These are phyloP conservation scores for Groenewaldozyma salmanticensis DNA, from an alignment of 805 yeast species.

Conservation along the genomic window DNA sequence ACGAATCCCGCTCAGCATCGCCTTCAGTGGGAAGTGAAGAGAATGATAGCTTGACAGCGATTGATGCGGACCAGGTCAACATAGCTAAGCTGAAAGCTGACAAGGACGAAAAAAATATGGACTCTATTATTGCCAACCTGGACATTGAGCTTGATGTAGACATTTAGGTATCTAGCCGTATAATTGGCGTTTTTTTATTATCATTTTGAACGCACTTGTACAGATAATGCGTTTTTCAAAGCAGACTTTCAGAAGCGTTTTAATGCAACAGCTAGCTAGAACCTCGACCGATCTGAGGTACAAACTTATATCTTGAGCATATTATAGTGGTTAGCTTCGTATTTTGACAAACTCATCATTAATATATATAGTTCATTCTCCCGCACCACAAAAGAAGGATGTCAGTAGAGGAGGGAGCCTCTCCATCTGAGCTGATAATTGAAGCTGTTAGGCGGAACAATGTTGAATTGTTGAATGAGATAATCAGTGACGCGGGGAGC, in stretches of 20 bases:
- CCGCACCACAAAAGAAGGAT: too few relatives aligned
- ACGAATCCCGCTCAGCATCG: slow-evolving; percentile 34
- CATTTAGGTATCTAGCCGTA: slow-evolving; percentile 10
- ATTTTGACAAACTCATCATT: too few relatives aligned
- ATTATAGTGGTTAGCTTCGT: too few relatives aligned
- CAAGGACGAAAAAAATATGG: slow-evolving; percentile 29
- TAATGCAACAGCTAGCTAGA: too few relatives aligned
- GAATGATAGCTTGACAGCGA: too few relatives aligned
- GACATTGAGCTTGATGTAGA: slow-evolving; percentile 30
- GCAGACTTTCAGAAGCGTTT: too few relatives aligned
- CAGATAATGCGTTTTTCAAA: too few relatives aligned
- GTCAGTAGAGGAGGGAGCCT: slow-evolving; percentile 52
- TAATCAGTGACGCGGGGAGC: slow-evolving; percentile 29
- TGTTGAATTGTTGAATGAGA: slow-evolving; percentile 54
- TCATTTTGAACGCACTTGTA: background rate
- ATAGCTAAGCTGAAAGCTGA: slow-evolving; percentile 29
- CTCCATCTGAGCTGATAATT: slow-evolving; percentile 64
- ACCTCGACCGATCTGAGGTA: too few relatives aligned
- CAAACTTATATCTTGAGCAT: too few relatives aligned
- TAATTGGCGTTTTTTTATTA: background rate
- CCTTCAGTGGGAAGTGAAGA: too few relatives aligned
- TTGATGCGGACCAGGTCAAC: too few relatives aligned
- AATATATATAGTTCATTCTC: too few relatives aligned
- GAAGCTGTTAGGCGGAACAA: slow-evolving; percentile 88
- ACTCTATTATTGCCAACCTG: slow-evolving; percentile 30